These are phyloP conservation scores for Lathyrus sativus DNA, from an alignment of 306 rosid species.

Conservation along the genomic window DNA sequence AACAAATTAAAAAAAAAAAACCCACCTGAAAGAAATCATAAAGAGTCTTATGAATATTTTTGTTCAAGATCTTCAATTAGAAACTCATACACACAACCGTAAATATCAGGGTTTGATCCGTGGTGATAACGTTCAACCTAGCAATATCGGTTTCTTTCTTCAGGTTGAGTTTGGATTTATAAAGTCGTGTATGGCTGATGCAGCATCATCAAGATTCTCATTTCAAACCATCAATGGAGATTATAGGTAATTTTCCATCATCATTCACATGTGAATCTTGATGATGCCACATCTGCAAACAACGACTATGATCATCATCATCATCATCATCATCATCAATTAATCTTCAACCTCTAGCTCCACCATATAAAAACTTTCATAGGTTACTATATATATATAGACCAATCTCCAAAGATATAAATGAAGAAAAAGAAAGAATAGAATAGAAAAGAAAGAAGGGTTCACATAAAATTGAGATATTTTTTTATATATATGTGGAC, in stretches of 20 bases:
- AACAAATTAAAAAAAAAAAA: slow-evolving; percentile 24
- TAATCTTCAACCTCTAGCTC: not conserved
- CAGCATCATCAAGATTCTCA: slow-evolving; percentile 99
- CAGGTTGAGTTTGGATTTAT: not conserved
- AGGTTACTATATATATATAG: not conserved
- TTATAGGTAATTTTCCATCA: not conserved
- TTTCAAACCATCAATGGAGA: slow-evolving; percentile 37
- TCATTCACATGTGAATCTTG: slow-evolving; percentile 90
- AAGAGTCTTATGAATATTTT: slow-evolving; percentile 27
- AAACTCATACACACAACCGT: too few species aligned
- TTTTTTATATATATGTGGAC: slow-evolving; percentile 33
- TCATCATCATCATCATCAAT: not conserved
- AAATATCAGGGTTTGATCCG: too few species aligned
- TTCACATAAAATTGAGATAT: slow-evolving; percentile 24
- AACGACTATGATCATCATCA: slow-evolving; percentile 55
- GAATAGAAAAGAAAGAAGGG: slow-evolving; percentile 21
- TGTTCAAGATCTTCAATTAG: not conserved
- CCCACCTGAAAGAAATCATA: slow-evolving; percentile 47
- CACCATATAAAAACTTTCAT: not conserved
- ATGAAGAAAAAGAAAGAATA: slow-evolving; percentile 31
- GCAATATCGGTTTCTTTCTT: too few species aligned
- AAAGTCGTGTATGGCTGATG: slow-evolving; percentile 86
- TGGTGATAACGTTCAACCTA: too few species aligned
- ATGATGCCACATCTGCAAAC: slow-evolving; percentile 90
- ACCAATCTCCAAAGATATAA: slow-evolving; percentile 20